A percentile compares a stretch with the other conserved stretches of the same genome.
These are phyloP conservation scores for Lathyrus aphaca DNA, from an alignment of 306 rosid genomes.

Conservation along the genomic window DNA sequence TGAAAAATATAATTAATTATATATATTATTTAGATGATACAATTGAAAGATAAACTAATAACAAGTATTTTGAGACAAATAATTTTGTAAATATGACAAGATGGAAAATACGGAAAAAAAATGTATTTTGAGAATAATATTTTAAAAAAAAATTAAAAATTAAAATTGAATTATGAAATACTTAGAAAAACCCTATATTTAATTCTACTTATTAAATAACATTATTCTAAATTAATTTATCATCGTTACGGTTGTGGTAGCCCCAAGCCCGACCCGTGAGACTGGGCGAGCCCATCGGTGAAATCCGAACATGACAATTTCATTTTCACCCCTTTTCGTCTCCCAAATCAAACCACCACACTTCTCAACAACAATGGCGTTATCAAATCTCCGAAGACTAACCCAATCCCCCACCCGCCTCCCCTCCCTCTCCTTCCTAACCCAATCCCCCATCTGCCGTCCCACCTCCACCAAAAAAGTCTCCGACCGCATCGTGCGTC, in stretches of 20 bases:
- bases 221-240: no score
- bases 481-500: conserved; percentile 77
- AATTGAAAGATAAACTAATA: no score
- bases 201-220: no score
- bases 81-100: no score
- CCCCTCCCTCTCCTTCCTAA: conserved; percentile 52
- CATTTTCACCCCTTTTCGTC: not conserved
- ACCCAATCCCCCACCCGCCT: conserved; percentile 55
- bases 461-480: conserved; percentile 56
- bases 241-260: not conserved
- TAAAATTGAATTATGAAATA: no score
- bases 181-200: no score
- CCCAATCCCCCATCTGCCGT: conserved; percentile 63
- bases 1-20: no score
- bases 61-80: no score
- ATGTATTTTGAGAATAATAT: no score
- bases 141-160: no score
- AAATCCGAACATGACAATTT: not conserved
- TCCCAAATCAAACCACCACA: not conserved
- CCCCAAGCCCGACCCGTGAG: not conserved
- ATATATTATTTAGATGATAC: no score
- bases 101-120: no score
- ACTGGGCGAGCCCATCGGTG: not conserved
- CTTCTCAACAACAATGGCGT: conserved; percentile 55
- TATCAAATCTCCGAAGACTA: conserved; percentile 61